Evolutionary conservation across 305 asterid species (phyloP), one percentile per base, ranked within the genome.

Genomic region (Solanum chacoense): DNA sequence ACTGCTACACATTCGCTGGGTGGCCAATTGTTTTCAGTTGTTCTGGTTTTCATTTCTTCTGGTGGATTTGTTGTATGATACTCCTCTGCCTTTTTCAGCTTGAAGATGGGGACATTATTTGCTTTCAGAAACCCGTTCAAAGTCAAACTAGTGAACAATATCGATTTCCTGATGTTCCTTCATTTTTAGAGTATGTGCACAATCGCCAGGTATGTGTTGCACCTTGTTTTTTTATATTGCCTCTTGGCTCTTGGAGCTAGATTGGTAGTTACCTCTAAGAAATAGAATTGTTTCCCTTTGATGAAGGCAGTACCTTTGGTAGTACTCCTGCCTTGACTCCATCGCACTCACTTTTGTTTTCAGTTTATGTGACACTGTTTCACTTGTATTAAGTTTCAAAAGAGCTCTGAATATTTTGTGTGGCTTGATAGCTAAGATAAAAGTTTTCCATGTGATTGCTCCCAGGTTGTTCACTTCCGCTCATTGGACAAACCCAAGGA

Each of bases 401-500:
- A 31, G 73, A 50, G 11, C 87, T 50, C 73, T 81, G 86, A 45
- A 45, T 81, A 81, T 16, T 81, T 42, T 81, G 8, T 31, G 38
- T 81, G 71, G 38, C 72, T 81, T 81, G 86, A 45, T 81, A 45
- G 72, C 72, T 50, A 50, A 45, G 86, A 83, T 50, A 50, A 50
- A 18, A 29, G 42, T 50, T 50, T 83, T 84, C 69, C 35, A 45
- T 88, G 74, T 55, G 31, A 79, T 78, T 24, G 3, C 32, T 79
- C 89, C 79, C 91, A 95, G 98, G 95, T 95, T 89, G 96, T 95
- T 87, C 96, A 92, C 32, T 95, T 95, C 85, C 98, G 98, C 65
- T 91, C 97, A 36, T 87, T 94, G 89, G 98, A 95, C 91, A 94
- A 93, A 90, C 95, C 97, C 34, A 95, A 93, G 95, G 97, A 95